phyloP scores from a whole-genome alignment of 306 rosid genomes.

The Carpinus viminea region DNA sequence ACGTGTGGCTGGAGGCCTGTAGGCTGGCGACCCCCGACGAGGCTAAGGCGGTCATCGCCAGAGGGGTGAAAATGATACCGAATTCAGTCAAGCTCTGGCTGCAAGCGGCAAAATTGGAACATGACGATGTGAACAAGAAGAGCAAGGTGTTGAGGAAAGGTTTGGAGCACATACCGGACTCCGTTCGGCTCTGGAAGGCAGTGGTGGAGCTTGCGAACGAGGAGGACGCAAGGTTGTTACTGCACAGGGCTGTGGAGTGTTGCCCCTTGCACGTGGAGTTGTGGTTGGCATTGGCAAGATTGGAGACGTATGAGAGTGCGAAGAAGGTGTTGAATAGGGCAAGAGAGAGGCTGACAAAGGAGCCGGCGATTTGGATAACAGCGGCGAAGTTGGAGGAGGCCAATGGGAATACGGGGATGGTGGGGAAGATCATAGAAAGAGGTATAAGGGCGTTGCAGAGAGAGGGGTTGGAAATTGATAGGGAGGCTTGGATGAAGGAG shows the following conservation, averaged over 20 bases:
- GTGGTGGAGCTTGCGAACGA: conserved; percentile 89
- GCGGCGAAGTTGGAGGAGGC: conserved; percentile 97
- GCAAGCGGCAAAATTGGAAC: conserved; percentile 84
- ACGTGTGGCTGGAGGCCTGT: conserved; percentile 94
- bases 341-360: conserved; percentile 75
- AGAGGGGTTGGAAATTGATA: conserved; percentile 70
- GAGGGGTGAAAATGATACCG: conserved; percentile 74
- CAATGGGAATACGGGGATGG: conserved; percentile 80
- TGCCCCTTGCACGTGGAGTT: conserved; percentile 89
- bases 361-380: conserved; percentile 87
- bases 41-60: conserved; percentile 84
- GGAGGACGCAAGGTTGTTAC: conserved; percentile 81
- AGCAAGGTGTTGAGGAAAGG: conserved; percentile 91
- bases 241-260: conserved; percentile 87
- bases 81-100: conserved; percentile 86
- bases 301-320: conserved; percentile 85
- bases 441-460: conserved; percentile 90
- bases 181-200: conserved; percentile 94
- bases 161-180: conserved; percentile 80
- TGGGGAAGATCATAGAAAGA: conserved; percentile 80
- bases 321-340: conserved; percentile 83
- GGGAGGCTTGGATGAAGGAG: conserved; percentile 93
- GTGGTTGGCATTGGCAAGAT: conserved; percentile 89
- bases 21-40: conserved; percentile 82
- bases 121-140: conserved; percentile 60